These are phyloP conservation scores for Blastobotrys apis DNA, from an alignment of 1,139 yeast species.

Conservation along the genomic window DNA sequence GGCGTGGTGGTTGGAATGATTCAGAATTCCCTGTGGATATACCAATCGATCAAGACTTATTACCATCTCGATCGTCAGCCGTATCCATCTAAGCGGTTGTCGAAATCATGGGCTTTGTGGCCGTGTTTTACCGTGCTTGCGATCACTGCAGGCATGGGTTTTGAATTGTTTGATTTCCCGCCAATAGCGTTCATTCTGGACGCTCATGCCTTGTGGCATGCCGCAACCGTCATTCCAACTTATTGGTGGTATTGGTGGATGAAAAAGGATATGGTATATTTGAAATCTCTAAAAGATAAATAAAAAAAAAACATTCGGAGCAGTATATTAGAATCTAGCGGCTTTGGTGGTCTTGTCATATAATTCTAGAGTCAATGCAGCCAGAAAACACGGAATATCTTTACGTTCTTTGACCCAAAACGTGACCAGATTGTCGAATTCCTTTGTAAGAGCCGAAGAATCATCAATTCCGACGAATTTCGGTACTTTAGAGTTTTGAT, in stretches of 20 bases:
- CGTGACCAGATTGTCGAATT: slow-evolving; percentile 55
- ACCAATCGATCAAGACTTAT: slow-evolving; percentile 31
- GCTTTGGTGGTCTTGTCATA: slow-evolving; percentile 42
- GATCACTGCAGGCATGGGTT: slow-evolving; percentile 69
- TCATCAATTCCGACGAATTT: slow-evolving; percentile 34
- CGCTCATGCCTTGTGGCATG: slow-evolving; percentile 94
- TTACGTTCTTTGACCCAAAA: slow-evolving; percentile 67
- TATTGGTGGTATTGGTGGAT: slow-evolving; percentile 39
- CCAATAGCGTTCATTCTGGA: slow-evolving; percentile 65
- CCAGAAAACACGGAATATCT: slow-evolving; percentile 75
- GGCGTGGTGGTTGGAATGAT: slow-evolving; percentile 72
- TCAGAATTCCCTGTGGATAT: slow-evolving; percentile 58
- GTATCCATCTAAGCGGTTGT: not conserved
- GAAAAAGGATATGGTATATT: slow-evolving; percentile 30
- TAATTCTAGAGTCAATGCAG: slow-evolving; percentile 67
- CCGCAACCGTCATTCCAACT: slow-evolving; percentile 39
- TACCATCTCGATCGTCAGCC: slow-evolving; percentile 1
- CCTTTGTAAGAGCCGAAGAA: slow-evolving; percentile 38
- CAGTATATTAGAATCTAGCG: slow-evolving; percentile 19
- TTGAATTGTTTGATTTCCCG: slow-evolving; percentile 87
- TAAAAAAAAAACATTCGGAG: not conserved
- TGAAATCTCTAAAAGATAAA: slow-evolving; percentile 11
- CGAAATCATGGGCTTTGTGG: slow-evolving; percentile 43
- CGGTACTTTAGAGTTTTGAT: slow-evolving; percentile 30
- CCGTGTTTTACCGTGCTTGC: slow-evolving; percentile 51